These are phyloP conservation scores for Ceratobasidium sp. DNA, from an alignment of 1,284 basidiomycete genomes.

Conservation along the genomic window DNA sequence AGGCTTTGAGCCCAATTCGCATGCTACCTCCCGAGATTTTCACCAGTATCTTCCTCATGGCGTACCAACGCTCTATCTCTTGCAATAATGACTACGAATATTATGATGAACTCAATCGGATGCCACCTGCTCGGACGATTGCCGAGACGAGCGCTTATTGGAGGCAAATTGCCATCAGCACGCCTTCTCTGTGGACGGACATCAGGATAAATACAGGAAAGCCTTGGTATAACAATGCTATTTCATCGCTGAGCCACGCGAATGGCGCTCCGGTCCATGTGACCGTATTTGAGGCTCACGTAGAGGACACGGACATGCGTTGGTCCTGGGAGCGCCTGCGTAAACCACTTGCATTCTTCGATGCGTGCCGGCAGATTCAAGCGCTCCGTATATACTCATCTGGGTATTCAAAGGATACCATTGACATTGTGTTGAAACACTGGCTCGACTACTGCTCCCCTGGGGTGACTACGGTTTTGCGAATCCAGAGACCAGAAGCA, in stretches of 20 bases:
- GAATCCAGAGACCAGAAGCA: neutral
- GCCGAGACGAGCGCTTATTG: neutral
- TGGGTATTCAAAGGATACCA: too few relatives aligned
- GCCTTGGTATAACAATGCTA: neutral
- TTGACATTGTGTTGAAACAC: too few relatives aligned
- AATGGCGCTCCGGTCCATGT: neutral
- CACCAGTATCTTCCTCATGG: neutral
- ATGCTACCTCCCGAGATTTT: neutral
- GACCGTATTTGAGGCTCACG: neutral
- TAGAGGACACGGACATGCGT: too few relatives aligned
- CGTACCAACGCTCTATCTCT: too few relatives aligned
- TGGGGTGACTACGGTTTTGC: too few relatives aligned
- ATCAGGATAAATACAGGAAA: neutral
- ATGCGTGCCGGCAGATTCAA: too few relatives aligned
- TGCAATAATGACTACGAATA: too few relatives aligned
- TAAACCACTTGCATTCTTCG: too few relatives aligned
- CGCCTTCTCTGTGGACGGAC: neutral
- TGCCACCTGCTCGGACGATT: neutral
- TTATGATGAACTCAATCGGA: too few relatives aligned
- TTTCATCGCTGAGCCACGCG: neutral
- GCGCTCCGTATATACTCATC: too few relatives aligned
- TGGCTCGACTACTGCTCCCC: too few relatives aligned
- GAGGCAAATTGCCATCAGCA: neutral
- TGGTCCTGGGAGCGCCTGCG: too few relatives aligned
- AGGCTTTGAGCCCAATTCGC: neutral